Conservation (phyloP, 495 filamentous ascomycete genomes). For the Penicillium manginii region DNA sequence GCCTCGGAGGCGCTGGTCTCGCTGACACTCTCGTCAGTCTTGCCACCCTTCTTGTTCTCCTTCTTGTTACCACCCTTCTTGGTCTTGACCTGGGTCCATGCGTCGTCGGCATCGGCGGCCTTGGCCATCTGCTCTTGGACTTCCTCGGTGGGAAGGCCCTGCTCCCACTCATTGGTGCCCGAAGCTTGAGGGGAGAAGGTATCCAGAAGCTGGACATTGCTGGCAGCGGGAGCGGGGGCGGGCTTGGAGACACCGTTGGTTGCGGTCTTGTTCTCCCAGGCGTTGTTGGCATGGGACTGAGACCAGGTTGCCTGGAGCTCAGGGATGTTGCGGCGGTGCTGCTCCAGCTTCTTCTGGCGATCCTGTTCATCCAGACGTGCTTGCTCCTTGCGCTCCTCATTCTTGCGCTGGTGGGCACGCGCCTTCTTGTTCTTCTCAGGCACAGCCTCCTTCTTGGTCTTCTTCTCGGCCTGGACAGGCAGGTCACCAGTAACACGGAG, state of each 20-base stretch:
- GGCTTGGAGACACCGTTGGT: constrained; percentile 29
- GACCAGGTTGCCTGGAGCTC: constrained; percentile 76
- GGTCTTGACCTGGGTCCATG: constrained; percentile 76
- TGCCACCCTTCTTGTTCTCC: constrained; percentile 54
- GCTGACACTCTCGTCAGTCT: constrained; percentile 46
- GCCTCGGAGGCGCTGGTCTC: constrained; percentile 46
- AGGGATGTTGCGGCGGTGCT: constrained; percentile 77
- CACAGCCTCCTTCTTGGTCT: constrained; percentile 61
- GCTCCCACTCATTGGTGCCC: constrained; percentile 50
- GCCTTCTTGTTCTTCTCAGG: constrained; percentile 84
- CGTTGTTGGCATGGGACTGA: constrained; percentile 64
- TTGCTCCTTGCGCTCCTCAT: constrained; percentile 72
- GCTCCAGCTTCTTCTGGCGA: constrained; percentile 71
- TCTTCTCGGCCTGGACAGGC: constrained; percentile 64
- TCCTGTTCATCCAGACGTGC: constrained; percentile 63
- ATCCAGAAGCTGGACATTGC: constrained; percentile 65
- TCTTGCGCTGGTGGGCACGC: constrained; percentile 78
- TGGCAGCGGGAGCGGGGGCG: constrained; percentile 31
- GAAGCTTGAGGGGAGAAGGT: constrained; percentile 77
- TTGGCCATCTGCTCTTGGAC: constrained; percentile 77
- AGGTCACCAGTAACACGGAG: constrained; percentile 71
- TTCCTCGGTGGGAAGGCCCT: constrained; percentile 75
- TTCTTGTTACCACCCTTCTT: constrained; percentile 63
- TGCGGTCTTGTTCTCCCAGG: constrained; percentile 58
- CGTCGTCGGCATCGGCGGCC: constrained; percentile 59